These are phyloP conservation scores for Botrytis fragariae DNA, from an alignment of 2,329 filamentous ascomycete genomes.

Conservation along the genomic window DNA sequence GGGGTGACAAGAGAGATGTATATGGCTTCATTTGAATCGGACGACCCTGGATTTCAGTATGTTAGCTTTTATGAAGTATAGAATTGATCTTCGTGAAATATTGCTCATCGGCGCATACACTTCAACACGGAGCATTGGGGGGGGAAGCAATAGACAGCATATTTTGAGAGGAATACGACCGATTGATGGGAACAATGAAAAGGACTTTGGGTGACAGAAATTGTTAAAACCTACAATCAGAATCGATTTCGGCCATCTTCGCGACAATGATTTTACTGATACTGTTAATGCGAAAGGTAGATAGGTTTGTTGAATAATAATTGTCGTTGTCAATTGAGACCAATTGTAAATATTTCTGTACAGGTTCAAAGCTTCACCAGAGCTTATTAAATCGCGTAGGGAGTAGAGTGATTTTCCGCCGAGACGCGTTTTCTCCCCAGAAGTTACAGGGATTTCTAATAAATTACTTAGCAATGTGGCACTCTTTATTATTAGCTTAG, in stretches of 20 bases:
- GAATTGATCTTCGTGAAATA: not conserved
- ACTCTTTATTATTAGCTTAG: not conserved
- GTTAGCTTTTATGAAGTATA: slow-evolving; percentile 2
- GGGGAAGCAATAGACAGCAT: not conserved
- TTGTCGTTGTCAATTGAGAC: not conserved
- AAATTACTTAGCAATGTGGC: not conserved
- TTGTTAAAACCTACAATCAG: slow-evolving; percentile 29
- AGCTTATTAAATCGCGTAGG: slow-evolving; percentile 25
- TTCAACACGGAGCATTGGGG: not conserved
- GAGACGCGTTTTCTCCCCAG: slow-evolving; percentile 8
- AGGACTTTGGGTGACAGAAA: not conserved
- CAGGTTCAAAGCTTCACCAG: not conserved
- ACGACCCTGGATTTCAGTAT: slow-evolving; percentile 31
- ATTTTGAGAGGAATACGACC: not conserved
- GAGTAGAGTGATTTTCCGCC: slow-evolving; percentile 29
- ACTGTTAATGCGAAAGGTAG: not conserved
- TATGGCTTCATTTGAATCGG: slow-evolving; percentile 51
- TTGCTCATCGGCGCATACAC: not conserved
- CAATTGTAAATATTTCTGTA: not conserved
- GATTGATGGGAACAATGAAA: not conserved
- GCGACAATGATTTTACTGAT: slow-evolving; percentile 1
- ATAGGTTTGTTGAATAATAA: not conserved
- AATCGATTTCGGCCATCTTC: slow-evolving; percentile 28
- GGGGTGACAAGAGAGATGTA: slow-evolving; percentile 58
- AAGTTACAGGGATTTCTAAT: slow-evolving; percentile 7